A percentile compares a stretch with the other conserved stretches of the same genome.
phyloP scores from a whole-genome alignment of 805 yeast species.

The Pichia phayaonensis region DNA sequence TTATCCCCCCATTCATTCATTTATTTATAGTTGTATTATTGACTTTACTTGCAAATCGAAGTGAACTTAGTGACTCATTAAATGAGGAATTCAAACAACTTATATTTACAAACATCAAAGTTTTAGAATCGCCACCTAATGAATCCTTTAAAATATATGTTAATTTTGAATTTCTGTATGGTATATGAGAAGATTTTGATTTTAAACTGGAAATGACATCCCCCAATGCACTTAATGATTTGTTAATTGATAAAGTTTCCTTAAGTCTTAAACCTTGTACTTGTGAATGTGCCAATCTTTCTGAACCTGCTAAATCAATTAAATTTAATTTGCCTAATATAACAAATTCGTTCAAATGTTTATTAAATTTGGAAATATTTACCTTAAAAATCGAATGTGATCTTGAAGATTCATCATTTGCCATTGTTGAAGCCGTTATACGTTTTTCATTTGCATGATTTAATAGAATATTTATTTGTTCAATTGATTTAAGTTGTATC shows the following conservation, averaged over 20 bases:
- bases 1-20: background rate
- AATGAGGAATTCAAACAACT: conserved; percentile 59
- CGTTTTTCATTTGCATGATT: conserved; percentile 52
- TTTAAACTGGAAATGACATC: conserved; percentile 59
- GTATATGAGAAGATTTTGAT: conserved; percentile 41
- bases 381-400: conserved; percentile 82
- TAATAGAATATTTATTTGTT: conserved; percentile 44
- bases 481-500: conserved; percentile 33
- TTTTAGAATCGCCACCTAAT: conserved; percentile 77
- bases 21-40: conserved; percentile 37
- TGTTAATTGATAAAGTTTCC: conserved; percentile 87
- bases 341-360: background rate
- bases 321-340: conserved; percentile 62
- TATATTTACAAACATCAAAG: conserved; percentile 87
- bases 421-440: conserved; percentile 72
- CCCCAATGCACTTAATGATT: conserved; percentile 79
- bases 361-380: conserved; percentile 28
- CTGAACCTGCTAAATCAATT: conserved; percentile 93
- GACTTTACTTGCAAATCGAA: conserved; percentile 84
- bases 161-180: conserved; percentile 64
- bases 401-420: conserved; percentile 81
- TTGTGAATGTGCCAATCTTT: conserved; percentile 66
- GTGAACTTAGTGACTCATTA: conserved; percentile 74
- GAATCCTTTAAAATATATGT: conserved; percentile 83
- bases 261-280: conserved; percentile 72